Conservation (phyloP, 805 yeast genomes). For the Diddensiella transvaalensis region DNA sequence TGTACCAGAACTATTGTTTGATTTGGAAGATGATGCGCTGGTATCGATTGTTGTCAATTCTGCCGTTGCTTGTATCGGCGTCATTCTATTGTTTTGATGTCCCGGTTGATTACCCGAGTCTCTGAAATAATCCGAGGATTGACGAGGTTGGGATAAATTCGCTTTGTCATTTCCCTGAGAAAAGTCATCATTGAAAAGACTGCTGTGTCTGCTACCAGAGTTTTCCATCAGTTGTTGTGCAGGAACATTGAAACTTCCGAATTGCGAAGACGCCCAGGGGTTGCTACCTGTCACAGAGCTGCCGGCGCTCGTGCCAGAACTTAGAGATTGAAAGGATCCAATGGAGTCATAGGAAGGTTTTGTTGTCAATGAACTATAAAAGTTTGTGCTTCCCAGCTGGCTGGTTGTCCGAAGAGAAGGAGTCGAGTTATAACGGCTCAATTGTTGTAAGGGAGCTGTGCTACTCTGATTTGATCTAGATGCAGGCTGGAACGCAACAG, state of each 20-base stretch:
- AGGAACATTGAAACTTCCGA: conserved; percentile 11
- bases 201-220: background rate
- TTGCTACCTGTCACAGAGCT: conserved; percentile 6
- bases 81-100: background rate
- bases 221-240: background rate
- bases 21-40: conserved; percentile 1
- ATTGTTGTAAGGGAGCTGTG: background rate
- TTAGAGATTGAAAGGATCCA: conserved; percentile 18
- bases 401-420: conserved; percentile 1
- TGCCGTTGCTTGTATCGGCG: background rate
- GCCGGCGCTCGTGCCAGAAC: conserved; percentile 6
- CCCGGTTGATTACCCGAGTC: background rate
- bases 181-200: conserved; percentile 1
- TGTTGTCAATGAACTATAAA: conserved; percentile 14
- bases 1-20: background rate
- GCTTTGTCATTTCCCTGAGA: background rate
- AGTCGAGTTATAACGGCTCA: conserved; percentile 7
- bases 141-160: background rate
- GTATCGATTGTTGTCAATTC: background rate
- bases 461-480: background rate
- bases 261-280: conserved; percentile 11
- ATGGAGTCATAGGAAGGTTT: conserved; percentile 21
- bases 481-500: background rate
- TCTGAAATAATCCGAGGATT: background rate
- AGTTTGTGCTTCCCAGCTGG: background rate